These are phyloP conservation scores for Termitomyces titanicus DNA, from an alignment of 768 basidiomycete genomes.

Conservation along the genomic window DNA sequence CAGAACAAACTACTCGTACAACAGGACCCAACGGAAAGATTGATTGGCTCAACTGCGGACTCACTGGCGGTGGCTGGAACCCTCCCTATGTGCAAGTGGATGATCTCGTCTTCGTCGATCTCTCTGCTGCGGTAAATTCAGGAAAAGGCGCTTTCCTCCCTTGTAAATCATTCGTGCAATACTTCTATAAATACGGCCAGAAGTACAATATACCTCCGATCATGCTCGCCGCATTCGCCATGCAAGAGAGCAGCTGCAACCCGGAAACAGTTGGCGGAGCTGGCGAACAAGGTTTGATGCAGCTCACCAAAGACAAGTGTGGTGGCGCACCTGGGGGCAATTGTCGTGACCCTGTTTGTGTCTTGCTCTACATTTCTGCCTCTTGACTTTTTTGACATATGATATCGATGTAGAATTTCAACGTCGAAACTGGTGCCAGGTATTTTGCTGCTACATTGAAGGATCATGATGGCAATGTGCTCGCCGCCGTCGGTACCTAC, in stretches of 20 bases:
- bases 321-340: constrained; percentile 45
- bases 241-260: constrained; percentile 82
- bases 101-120: constrained; percentile 45
- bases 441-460: constrained; percentile 55
- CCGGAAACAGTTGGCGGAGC: constrained; percentile 62
- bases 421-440: constrained; percentile 62
- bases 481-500: constrained; percentile 64
- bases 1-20: constrained; percentile 45
- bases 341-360: constrained; percentile 43
- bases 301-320: constrained; percentile 79
- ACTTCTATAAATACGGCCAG: constrained; percentile 61
- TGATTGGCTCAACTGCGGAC: constrained; percentile 76
- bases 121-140: constrained; percentile 45
- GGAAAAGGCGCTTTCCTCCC: constrained; percentile 52
- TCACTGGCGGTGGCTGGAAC: constrained; percentile 61
- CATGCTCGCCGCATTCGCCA: constrained; percentile 79
- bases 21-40: constrained; percentile 71
- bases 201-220: constrained; percentile 60
- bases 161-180: constrained; percentile 45
- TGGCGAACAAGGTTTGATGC: constrained; percentile 87
- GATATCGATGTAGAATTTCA: constrained; percentile 51
- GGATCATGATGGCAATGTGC: constrained; percentile 46
- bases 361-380: not conserved
- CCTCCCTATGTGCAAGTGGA: constrained; percentile 58
- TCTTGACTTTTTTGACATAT: not conserved